Evolutionary conservation across 2,329 filamentous ascomycete genomes (phyloP).

Genomic region (Pseudogymnoascus sp.): DNA sequence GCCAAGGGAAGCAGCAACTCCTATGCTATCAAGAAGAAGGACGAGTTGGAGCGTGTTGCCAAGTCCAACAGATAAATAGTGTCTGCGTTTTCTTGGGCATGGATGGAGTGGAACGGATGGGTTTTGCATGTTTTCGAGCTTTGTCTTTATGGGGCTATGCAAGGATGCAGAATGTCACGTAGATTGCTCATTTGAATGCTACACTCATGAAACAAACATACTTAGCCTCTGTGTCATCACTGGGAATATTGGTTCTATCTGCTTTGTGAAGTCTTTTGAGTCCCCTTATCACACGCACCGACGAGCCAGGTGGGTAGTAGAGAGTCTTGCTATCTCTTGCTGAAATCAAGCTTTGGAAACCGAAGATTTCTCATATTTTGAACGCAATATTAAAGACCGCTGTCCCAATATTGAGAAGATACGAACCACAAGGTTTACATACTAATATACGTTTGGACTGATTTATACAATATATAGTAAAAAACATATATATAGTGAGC

Average conservation of each 20-base stretch:
- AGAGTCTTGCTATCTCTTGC: not conserved
- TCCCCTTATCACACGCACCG: not conserved
- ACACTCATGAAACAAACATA: constrained; percentile 16
- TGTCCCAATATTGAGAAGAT: not conserved
- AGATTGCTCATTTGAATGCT: constrained; percentile 24
- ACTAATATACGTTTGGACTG: not conserved
- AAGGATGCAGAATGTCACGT: constrained; percentile 29
- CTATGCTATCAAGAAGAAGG: constrained; percentile 99
- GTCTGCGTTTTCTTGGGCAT: constrained; percentile 26
- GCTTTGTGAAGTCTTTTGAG: not conserved
- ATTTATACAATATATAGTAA: not conserved
- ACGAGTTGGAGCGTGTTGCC: constrained; percentile 99
- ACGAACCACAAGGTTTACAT: not conserved
- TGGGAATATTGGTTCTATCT: not conserved
- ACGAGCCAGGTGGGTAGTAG: not conserved
- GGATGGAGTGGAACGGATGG: constrained; percentile 17
- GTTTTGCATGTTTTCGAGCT: constrained; percentile 23
- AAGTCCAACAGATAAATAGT: constrained; percentile 97
- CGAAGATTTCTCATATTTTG: not conserved
- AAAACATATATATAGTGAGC: not conserved
- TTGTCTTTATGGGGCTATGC: constrained; percentile 25
- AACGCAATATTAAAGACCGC: not conserved
- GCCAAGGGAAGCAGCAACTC: constrained; percentile 99
- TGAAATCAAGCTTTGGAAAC: not conserved
- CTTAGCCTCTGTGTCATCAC: not conserved